Conservation (phyloP, 352 stramenopile genomes). For the Lagenidium sp. region DNA sequence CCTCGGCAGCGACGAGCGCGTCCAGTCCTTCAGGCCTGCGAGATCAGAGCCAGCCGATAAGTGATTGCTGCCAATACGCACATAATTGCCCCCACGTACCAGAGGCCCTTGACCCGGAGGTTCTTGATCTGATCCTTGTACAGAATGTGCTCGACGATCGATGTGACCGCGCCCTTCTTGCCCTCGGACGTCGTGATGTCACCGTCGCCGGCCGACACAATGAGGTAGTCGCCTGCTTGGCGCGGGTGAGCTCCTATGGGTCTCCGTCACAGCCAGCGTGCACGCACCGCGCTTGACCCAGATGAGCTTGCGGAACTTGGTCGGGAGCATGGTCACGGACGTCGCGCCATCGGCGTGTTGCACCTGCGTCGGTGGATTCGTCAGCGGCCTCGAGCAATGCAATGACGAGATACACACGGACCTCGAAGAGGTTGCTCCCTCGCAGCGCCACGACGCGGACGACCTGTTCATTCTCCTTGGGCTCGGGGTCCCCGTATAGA, state of each 20-base stretch:
- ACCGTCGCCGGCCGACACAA: slow-evolving; percentile 79
- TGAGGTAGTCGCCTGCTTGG: slow-evolving; percentile 95
- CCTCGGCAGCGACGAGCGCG: slow-evolving; percentile 10
- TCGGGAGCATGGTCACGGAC: slow-evolving; percentile 93
- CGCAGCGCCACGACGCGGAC: slow-evolving; percentile 88
- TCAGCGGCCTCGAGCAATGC: not conserved
- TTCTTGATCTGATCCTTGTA: slow-evolving; percentile 99
- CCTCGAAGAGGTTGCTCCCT: slow-evolving; percentile 96
- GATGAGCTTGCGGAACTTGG: slow-evolving; percentile 98
- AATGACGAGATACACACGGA: slow-evolving; percentile 20
- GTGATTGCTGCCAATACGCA: not conserved
- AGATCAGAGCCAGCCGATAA: not conserved
- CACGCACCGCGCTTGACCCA: slow-evolving; percentile 92
- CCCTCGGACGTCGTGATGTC: slow-evolving; percentile 67
- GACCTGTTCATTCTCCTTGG: slow-evolving; percentile 86
- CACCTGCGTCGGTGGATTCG: slow-evolving; percentile 29
- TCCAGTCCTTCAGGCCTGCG: slow-evolving; percentile 55
- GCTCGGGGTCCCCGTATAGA: slow-evolving; percentile 86
- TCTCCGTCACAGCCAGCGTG: no score
- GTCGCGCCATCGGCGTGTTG: slow-evolving; percentile 42
- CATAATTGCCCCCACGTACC: slow-evolving; percentile 32
- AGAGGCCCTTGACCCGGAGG: slow-evolving; percentile 91
- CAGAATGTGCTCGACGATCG: slow-evolving; percentile 94
- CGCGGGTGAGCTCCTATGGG: no score
- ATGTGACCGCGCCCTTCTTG: slow-evolving; percentile 86